Base-by-base conservation (phyloP, 164 flowering plant species). In the Saururus chinensis region DNA sequence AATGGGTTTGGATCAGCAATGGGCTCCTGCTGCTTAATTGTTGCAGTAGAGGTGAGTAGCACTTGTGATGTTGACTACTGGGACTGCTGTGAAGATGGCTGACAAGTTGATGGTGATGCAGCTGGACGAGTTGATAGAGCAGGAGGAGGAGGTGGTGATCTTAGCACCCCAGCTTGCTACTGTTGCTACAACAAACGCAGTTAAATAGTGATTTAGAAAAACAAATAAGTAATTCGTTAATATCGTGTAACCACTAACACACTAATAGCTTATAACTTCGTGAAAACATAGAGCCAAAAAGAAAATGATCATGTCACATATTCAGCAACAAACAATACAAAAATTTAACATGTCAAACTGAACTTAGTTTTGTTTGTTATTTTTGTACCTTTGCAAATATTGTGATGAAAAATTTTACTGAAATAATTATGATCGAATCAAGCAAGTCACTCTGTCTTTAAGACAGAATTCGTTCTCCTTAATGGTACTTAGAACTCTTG, bases 1-100 rank as follows among this genome's bases (percentile, higher is more conserved):
- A 30, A 30, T 30, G 59, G 61, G 22, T 56, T 60, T 72, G 63
- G 77, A 74, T 77, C 23, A 35, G 22, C 19, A 11, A n/a, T 37
- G 21, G 26, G 82, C 71, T 68, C 51, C 76, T 53, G 63, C 77
- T 80, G 40, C 59, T 61, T 66, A 20, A 9, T 45, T 58, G 78
- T 58, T 69, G 65, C 73, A 22, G 63, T 4, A 19, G 65, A 14
- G n/a, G 80, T 65, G 76, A 51, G 80, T 70, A 60, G 81, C 61
- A 26, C 81, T 84, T 54, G 85, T 21, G 58, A 76, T 24, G 79
- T 66, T 25, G 84, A 80, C 64, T 79, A 74, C 69, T 16, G 71
- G 65, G 49, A 52, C 69, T 41, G 76, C 40, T 56, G 70, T 51
- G 75, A 48, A 30, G 83, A 25, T 45, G 82, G 49, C 2, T 0